These are phyloP conservation scores for Colletotrichum camelliae DNA, from an alignment of 2,329 filamentous ascomycete genomes.

Conservation along the genomic window DNA sequence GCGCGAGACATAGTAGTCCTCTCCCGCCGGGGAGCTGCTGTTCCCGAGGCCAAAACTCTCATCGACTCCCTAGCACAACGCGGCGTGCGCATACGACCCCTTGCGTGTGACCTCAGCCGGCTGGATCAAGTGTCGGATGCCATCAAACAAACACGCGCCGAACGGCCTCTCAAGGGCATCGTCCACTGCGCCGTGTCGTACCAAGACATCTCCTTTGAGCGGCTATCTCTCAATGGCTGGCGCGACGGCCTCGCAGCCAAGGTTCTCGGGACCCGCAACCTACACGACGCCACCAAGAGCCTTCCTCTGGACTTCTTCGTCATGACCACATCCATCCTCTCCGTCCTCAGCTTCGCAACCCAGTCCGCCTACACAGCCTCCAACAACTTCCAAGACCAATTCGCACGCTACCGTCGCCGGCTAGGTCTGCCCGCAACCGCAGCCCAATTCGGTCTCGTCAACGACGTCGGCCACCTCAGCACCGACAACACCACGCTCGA, in stretches of 20 bases:
- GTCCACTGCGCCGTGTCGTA: background rate
- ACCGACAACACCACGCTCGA: background rate
- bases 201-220: background rate
- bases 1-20: background rate
- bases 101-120: background rate
- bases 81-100: background rate
- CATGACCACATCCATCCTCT: background rate
- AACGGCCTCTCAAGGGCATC: background rate
- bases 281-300: background rate
- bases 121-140: fast-evolving
- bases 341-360: background rate
- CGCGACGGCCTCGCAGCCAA: background rate
- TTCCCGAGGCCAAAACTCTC: background rate
- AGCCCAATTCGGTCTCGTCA: background rate
- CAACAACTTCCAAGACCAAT: background rate
- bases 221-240: background rate
- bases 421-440: background rate
- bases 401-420: background rate
- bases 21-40: background rate
- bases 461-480: background rate
- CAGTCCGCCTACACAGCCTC: background rate
- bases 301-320: background rate
- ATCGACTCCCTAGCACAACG: background rate
- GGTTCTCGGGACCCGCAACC: background rate
- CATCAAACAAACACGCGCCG: background rate